Conservation (phyloP, 495 filamentous ascomycete species). For the Hypomontagnella monticulosa region DNA sequence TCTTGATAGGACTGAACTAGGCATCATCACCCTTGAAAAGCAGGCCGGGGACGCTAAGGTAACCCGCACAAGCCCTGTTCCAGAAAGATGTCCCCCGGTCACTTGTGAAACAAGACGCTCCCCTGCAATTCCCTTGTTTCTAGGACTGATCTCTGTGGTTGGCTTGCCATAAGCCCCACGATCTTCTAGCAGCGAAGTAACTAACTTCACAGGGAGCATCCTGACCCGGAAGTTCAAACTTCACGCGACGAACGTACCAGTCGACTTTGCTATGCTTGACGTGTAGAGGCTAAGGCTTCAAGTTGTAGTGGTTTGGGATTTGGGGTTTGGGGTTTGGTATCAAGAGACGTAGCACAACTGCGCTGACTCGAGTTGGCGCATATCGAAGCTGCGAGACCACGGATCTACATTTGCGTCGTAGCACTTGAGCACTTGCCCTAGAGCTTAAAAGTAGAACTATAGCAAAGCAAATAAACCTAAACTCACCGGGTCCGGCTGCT, state of each 20-base stretch:
- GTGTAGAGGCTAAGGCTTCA: background rate
- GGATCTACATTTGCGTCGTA: conserved; percentile 39
- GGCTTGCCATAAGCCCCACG: conserved; percentile 39
- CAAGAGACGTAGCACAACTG: conserved; percentile 18
- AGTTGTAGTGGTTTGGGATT: background rate
- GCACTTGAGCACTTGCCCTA: conserved; percentile 25
- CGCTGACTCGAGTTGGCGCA: conserved; percentile 20
- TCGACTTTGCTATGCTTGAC: background rate
- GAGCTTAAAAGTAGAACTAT: conserved; percentile 12
- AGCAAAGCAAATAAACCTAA: conserved; percentile 20
- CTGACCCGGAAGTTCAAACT: conserved; percentile 30
- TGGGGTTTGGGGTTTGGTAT: conserved; percentile 8
- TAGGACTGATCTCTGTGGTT: conserved; percentile 41
- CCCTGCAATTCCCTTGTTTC: conserved; percentile 47
- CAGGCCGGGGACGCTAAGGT: conserved; percentile 39
- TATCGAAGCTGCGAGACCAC: conserved; percentile 29
- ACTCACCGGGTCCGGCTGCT: conserved; percentile 45
- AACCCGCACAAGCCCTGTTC: conserved; percentile 45
- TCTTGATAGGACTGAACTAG: conserved; percentile 33
- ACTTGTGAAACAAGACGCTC: conserved; percentile 47
- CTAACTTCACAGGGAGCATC: conserved; percentile 21
- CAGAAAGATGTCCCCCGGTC: conserved; percentile 40
- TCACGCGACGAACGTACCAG: conserved; percentile 14
- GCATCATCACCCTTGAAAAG: conserved; percentile 34
- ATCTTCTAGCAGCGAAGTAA: conserved; percentile 37